Evolutionary conservation across 2,329 filamentous ascomycete genomes (phyloP), one percentile per base, ranked within the genome.

Genomic region (Parascedosporium putredinis): DNA sequence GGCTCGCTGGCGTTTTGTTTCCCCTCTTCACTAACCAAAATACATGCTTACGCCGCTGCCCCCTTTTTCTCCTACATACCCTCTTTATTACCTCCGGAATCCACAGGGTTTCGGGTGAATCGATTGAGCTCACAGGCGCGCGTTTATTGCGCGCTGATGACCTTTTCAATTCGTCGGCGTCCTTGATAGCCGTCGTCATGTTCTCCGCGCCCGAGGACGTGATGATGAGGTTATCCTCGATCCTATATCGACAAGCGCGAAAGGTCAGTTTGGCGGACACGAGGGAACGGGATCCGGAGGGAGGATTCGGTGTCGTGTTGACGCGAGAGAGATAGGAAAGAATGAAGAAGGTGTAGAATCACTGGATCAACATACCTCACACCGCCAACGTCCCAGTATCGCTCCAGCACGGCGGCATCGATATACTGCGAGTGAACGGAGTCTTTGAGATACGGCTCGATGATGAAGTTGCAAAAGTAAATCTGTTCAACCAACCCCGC

Each of bases 391-490:
- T 84, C 78, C 82, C 89, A 90, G 67, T 93, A 96, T 57, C 77
- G 78, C 10, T 88, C 75, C 34, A 96, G 66, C 2, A 90, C 84
- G 18, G 73, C 67, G 36, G 72, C 69, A 60, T 95, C 81, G 58
- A 96, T 95, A 60, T 81, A 94, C 60, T 84, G 81, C 49, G 78
- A 75, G 59, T 90, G 81, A 45, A 79, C 76, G 0, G 84, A 79
- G 55, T 89, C 81, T 45, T 81, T 73, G 10, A 95, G 71, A 61
- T 85, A 93, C 0, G 88, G 86, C 42, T 84, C 78, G 53, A 96
- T 86, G 55, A 94, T 94, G 62, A 90, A 95, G 18, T 80, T 78
- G 67, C 88, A 95, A 65, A 96, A 96, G 68, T 96, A 96, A 54
- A 91, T 82, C 79, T 31, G 27, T 82, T n/a, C n/a, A n/a, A n/a